Conservation (phyloP, 176 grass and related monocot species). For the Triticum timopheevii region DNA sequence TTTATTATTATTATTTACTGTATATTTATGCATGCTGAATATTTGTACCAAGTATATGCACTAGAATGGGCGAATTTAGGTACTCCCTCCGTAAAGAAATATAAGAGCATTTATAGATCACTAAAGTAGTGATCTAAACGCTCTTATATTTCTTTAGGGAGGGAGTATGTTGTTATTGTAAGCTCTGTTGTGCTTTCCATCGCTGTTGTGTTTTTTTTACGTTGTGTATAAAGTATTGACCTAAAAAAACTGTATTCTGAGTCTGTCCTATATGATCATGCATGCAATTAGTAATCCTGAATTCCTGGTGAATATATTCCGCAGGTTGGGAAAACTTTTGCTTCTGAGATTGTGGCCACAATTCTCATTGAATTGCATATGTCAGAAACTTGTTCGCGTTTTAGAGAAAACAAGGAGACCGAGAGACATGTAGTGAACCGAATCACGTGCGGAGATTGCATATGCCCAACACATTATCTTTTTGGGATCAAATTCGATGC, state of each 20-base stretch:
- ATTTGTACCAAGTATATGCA: background rate
- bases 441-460: conserved; percentile 5
- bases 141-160: no score
- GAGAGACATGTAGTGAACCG: background rate
- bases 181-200: background rate
- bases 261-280: background rate
- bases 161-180: background rate
- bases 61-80: background rate
- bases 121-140: no score
- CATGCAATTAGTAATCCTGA: background rate
- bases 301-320: background rate
- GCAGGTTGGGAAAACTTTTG: background rate
- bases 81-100: no score
- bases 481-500: conserved; percentile 15
- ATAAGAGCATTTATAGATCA: no score
- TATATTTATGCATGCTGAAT: background rate
- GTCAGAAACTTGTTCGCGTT: conserved; percentile 6
- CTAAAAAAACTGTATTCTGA: conserved; percentile 6
- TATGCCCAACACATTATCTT: conserved; percentile 21
- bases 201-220: background rate
- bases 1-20: background rate
- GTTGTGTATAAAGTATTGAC: background rate
- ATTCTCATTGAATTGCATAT: conserved; percentile 19
- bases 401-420: background rate
- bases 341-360: background rate